Conservation (phyloP, 2,329 filamentous ascomycete genomes). For the Calycina marina region DNA sequence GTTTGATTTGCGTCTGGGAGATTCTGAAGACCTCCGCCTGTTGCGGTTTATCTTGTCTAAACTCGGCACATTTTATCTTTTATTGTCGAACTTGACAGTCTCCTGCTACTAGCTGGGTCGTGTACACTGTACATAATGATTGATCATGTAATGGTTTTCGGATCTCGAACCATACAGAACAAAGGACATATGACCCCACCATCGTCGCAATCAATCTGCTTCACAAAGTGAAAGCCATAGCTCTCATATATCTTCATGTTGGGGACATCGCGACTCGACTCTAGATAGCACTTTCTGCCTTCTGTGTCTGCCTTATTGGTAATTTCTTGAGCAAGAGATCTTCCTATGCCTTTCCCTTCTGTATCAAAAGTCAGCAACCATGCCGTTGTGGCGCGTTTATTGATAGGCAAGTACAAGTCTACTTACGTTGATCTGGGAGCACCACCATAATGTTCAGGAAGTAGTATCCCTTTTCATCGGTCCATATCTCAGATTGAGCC, state of each 20-base stretch:
- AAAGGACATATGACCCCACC: constrained; percentile 39
- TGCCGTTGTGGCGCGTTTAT: too few species aligned
- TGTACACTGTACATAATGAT: too few species aligned
- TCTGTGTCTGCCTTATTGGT: constrained; percentile 49
- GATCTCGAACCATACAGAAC: constrained; percentile 32
- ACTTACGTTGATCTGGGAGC: constrained; percentile 42
- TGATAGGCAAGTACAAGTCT: too few species aligned
- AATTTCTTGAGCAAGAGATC: constrained; percentile 47
- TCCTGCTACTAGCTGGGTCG: too few species aligned
- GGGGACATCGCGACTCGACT: constrained; percentile 52
- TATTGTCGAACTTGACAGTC: too few species aligned
- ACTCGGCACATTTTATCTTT: too few species aligned
- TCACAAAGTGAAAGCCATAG: constrained; percentile 51
- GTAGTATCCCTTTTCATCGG: constrained; percentile 52
- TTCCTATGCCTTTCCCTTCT: constrained; percentile 54
- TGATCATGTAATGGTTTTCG: constrained; percentile 10
- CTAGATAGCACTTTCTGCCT: constrained; percentile 51
- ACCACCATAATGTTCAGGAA: constrained; percentile 67
- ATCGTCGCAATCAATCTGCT: constrained; percentile 53
- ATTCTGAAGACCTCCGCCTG: too few species aligned
- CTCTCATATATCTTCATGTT: constrained; percentile 58
- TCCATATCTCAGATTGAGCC: constrained; percentile 49
- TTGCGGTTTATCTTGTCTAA: too few species aligned
- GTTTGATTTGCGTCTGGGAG: too few species aligned
- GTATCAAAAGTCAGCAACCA: too few species aligned